Evolutionary conservation across 1,139 yeast species (phyloP), one percentile per base, ranked within the genome.

Genomic region (Geotrichum restrictum): DNA sequence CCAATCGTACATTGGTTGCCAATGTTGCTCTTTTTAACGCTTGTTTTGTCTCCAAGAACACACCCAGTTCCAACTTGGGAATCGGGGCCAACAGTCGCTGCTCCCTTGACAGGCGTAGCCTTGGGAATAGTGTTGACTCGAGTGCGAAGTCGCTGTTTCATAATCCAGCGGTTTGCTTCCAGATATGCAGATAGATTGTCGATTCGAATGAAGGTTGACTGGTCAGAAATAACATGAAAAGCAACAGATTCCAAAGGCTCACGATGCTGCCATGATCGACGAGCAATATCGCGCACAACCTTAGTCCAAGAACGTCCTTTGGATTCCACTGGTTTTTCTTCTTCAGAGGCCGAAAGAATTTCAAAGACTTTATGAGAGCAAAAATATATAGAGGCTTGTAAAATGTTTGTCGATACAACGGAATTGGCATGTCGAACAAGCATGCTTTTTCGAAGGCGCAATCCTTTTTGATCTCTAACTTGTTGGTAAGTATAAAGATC

Each of bases 261-360:
- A 0, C 85, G 75, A 66, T 89, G 96, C 62, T 78, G 80, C 98
- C 98, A 93, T 2, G 96, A 84, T 60, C 95, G 79, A 68, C 98
- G 80, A 2, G 95, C 94, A 56, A 93, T 70, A 64, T 89, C 96
- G 62, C 98, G 80, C 32, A 88, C 79, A 32, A 91, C 75, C 65
- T 88, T 87, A 33, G 80, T 77, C 52, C 86, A 71, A 6, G 89
- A 76, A 60, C 83, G 71, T 53, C 67, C 70, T 4, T 43, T 47
- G 22, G 52, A 55, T 61, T 16, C 60, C 60, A n/a, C 60, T 61
- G n/a, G 58, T 54, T 18, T 52, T 50, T 22, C 52, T 52, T 33
- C 58, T 43, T 45, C 57, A 39, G 42, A 49, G 49, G 36, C 55
- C 38, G 49, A n/a, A 64, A 81, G 62, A 13, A 80, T 65, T 3